These are phyloP conservation scores for Thielaviopsis euricoi DNA, from an alignment of 2,329 filamentous ascomycete species.

Conservation along the genomic window DNA sequence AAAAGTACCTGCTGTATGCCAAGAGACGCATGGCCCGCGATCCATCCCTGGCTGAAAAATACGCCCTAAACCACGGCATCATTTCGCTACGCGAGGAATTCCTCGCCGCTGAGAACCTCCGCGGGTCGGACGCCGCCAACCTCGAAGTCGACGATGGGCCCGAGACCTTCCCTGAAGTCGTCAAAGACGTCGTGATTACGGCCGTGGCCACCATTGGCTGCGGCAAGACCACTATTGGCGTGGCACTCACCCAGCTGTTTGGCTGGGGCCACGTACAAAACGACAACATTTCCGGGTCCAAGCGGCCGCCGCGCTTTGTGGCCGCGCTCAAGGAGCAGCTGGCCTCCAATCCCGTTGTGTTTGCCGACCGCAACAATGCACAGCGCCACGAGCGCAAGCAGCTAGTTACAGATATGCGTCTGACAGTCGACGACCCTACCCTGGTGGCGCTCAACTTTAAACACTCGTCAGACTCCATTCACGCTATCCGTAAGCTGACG, in stretches of 20 bases:
- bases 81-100: slow-evolving; percentile 84
- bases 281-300: slow-evolving; percentile 76
- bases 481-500: slow-evolving; percentile 58
- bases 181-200: slow-evolving; percentile 60
- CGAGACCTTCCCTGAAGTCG: slow-evolving; percentile 33
- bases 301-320: slow-evolving; percentile 55
- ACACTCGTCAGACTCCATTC: slow-evolving; percentile 61
- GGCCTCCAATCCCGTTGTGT: slow-evolving; percentile 50
- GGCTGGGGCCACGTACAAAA: slow-evolving; percentile 91
- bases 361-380: slow-evolving; percentile 91
- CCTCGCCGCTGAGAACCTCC: slow-evolving; percentile 64
- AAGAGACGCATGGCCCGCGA: slow-evolving; percentile 55
- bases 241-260: slow-evolving; percentile 70
- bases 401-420: slow-evolving; percentile 61
- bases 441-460: slow-evolving; percentile 81
- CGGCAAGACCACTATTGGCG: slow-evolving; percentile 84
- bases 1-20: slow-evolving; percentile 77
- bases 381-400: slow-evolving; percentile 76
- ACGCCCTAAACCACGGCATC: slow-evolving; percentile 84
- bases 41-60: slow-evolving; percentile 49
- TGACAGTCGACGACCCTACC: slow-evolving; percentile 43
- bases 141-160: slow-evolving; percentile 38
- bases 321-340: slow-evolving; percentile 51
- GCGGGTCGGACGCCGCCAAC: slow-evolving; percentile 75
- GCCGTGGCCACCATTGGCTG: slow-evolving; percentile 90